Percentiles rank a stretch among this genome's conserved stretches.
Evolutionary conservation across 2,329 filamentous ascomycete genomes (phyloP).

Genomic region (Aspergillus sp.): DNA sequence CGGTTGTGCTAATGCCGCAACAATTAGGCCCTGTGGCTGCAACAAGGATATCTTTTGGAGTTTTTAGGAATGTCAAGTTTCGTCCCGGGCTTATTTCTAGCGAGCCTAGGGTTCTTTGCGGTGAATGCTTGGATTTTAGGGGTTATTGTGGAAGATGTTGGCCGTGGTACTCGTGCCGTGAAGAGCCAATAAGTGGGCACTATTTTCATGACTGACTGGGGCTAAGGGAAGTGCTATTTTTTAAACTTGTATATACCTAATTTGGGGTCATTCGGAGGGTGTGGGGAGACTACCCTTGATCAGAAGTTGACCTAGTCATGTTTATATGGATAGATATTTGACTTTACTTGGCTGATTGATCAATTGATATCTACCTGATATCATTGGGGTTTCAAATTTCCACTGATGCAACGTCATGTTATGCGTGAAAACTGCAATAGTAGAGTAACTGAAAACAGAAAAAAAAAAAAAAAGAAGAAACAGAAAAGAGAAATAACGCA

Average conservation of each 20-base stretch:
- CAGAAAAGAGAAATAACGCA: neutral
- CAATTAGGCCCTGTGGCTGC: constrained; percentile 64
- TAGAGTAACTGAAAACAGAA: neutral
- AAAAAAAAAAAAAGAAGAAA: neutral
- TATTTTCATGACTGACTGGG: too few relatives aligned
- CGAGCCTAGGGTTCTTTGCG: constrained; percentile 76
- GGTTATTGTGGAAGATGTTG: constrained; percentile 70
- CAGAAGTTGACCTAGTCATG: too few relatives aligned
- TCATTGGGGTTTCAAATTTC: constrained; percentile 1
- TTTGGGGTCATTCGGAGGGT: too few relatives aligned
- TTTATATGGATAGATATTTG: neutral
- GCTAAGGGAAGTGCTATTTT: too few relatives aligned
- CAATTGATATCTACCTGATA: neutral
- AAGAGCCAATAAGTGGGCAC: neutral
- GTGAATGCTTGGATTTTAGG: constrained; percentile 87
- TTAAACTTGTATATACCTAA: too few relatives aligned
- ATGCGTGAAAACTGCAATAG: neutral
- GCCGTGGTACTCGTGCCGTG: constrained; percentile 19
- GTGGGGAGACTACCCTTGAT: too few relatives aligned
- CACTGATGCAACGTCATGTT: neutral
- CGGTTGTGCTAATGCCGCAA: neutral
- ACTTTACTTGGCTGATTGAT: neutral
- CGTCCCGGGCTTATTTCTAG: constrained; percentile 75
- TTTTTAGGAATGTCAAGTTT: constrained; percentile 82
- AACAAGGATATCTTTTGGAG: constrained; percentile 72